These are phyloP conservation scores for Nicotiana rustica DNA, from an alignment of 305 asterid species.

Conservation along the genomic window DNA sequence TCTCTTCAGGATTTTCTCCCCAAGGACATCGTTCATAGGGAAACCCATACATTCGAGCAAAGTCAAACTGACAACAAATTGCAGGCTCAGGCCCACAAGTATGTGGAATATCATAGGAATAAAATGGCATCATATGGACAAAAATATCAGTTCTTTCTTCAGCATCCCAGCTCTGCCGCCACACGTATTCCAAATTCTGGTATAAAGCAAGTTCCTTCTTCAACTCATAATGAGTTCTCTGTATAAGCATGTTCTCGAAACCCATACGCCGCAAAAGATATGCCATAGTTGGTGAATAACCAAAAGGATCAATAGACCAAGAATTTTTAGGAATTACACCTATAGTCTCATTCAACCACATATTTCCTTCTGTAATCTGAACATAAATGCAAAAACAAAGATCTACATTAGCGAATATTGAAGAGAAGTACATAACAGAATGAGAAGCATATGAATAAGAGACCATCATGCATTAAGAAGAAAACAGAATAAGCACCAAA, in stretches of 20 bases:
- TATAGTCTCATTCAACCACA: conserved; percentile 96
- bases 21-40: conserved; percentile 93
- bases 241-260: conserved; percentile 98
- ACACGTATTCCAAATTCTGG: conserved; percentile 85
- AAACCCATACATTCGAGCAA: conserved; percentile 89
- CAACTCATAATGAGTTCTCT: conserved; percentile 96
- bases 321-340: conserved; percentile 93
- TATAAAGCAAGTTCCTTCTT: conserved; percentile 86
- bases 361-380: conserved; percentile 93
- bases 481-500: background rate
- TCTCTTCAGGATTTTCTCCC: conserved; percentile 91
- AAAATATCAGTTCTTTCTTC: conserved; percentile 96
- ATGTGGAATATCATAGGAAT: conserved; percentile 95
- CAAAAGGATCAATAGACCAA: conserved; percentile 97
- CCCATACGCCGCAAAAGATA: conserved; percentile 99
- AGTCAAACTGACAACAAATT: conserved; percentile 97
- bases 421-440: conserved; percentile 2
- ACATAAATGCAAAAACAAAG: conserved; percentile 33
- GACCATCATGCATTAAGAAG: background rate
- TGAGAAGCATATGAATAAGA: conserved; percentile 29
- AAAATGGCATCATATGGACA: conserved; percentile 99
- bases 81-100: conserved; percentile 99
- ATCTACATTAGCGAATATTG: conserved; percentile 18
- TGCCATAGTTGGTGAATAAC: conserved; percentile 97
- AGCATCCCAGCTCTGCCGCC: conserved; percentile 99